phyloP scores from a whole-genome alignment of 169 alveolate genomes.

The Cystoisospora suis region DNA sequence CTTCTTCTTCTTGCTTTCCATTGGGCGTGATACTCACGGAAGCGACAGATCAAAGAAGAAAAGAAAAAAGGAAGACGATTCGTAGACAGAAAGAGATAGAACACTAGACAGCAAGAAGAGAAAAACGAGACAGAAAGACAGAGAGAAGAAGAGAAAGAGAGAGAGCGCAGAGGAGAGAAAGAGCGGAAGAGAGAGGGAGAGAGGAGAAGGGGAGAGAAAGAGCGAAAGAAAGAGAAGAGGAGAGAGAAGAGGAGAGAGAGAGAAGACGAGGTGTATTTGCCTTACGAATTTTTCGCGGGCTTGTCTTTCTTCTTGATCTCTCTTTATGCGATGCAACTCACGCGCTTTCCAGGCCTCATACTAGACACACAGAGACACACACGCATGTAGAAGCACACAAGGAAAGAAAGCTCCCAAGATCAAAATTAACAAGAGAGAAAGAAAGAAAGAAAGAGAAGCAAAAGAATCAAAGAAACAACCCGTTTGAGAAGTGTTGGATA shows the following conservation, averaged over 20 bases:
- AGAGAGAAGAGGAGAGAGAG: not conserved
- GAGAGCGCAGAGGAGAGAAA: not conserved
- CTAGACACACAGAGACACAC: not conserved
- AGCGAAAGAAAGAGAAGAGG: not conserved
- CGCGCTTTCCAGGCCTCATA: constrained; percentile 82
- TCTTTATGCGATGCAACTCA: constrained; percentile 76
- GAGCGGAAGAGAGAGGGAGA: not conserved
- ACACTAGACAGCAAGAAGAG: not conserved
- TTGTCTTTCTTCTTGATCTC: constrained; percentile 75
- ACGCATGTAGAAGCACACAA: not conserved
- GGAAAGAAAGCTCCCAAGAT: not conserved
- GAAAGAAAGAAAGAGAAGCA: not conserved
- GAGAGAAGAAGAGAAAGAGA: not conserved
- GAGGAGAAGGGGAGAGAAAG: not conserved
- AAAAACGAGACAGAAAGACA: too few species aligned
- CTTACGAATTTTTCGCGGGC: constrained; percentile 69
- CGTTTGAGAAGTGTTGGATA: not conserved
- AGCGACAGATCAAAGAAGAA: not conserved
- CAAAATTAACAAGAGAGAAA: not conserved
- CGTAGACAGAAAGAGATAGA: not conserved
- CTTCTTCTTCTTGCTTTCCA: too few species aligned
- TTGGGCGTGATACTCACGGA: too few species aligned
- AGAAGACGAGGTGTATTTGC: not conserved
- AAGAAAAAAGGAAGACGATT: not conserved
- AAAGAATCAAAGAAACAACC: not conserved